Base-by-base conservation (phyloP, 768 basidiomycete genomes). In the Coprinopsis strossmayeri region DNA sequence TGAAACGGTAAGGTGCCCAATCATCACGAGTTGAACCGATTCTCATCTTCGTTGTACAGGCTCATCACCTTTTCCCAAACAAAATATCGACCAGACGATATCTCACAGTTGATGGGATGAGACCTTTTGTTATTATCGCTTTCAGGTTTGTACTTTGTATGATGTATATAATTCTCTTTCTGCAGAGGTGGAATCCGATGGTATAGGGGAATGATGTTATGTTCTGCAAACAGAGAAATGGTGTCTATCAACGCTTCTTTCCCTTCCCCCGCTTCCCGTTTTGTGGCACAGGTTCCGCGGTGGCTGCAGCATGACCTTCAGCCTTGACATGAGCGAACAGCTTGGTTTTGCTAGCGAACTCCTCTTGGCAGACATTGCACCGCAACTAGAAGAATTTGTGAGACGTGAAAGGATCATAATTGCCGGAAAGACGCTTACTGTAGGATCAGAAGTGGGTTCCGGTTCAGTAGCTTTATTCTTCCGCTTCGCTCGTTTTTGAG, bases 31-130 rank as follows among this genome's bases (percentile, higher is more conserved):
- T 32, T 32, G 30, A 15, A 27, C 10, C 35, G 11, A 34, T 9
- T 24, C 20, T 30, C 21, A 56, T 27, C 44, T 46, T 27, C 34
- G 26, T 34, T 35, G 17, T 42, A 15, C 59, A 96, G 96, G 52
- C 73, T 99, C 27, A 72, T 99, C 57, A 94, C 96, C 0, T 96
- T 97, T 62, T 84, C 91, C 2, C 95, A 98, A 67, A 94, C 91
- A 7, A 93, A 95, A 57, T 92, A 96, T 59, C 95, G 92, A 3
- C 95, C 95, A 5, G 84, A 86, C 0, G 94, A 96, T 63, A 78
- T 89, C 28, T 90, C 91, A 3, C 91, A 93, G 53, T 69, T 94
- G 34, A 95, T 97, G 93, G 93, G 93, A 46, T 93, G 21, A 39
- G 20, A 40, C 15, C 28, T 18, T 32, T 7, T 32, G 15, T 32